Evolutionary conservation across 495 filamentous ascomycete genomes (phyloP).

Genomic region (Tuber magnatum): DNA sequence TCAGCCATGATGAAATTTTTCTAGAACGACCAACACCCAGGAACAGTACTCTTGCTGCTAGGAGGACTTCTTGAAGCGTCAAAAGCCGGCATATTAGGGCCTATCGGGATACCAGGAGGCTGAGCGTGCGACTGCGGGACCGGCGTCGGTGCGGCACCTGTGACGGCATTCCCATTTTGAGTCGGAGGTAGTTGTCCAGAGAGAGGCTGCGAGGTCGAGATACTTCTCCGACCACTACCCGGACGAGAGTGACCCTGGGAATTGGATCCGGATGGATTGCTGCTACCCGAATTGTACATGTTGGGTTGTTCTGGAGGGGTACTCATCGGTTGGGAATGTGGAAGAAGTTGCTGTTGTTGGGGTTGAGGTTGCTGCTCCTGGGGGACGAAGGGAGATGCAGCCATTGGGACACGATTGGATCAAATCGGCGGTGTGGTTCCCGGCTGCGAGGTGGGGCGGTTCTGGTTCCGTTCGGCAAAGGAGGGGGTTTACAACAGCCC

Average conservation of each 20-base stretch:
- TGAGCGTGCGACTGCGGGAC: conserved; percentile 35
- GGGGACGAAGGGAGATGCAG: conserved; percentile 33
- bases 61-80: conserved; percentile 40
- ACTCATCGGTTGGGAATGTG: conserved; percentile 27
- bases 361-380: conserved; percentile 26
- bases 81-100: conserved; percentile 37
- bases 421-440: conserved; percentile 1
- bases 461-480: neutral
- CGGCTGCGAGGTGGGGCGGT: neutral
- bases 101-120: conserved; percentile 37
- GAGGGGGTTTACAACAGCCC: neutral
- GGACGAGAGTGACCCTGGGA: conserved; percentile 36
- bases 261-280: conserved; percentile 30
- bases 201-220: conserved; percentile 36
- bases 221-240: conserved; percentile 31
- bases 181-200: conserved; percentile 30
- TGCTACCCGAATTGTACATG: conserved; percentile 28
- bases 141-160: conserved; percentile 27
- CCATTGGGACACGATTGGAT: conserved; percentile 29
- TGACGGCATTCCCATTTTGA: conserved; percentile 28
- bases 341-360: conserved; percentile 25
- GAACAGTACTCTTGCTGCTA: conserved; percentile 39
- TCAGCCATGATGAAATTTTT: conserved; percentile 15
- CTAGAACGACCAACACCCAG: conserved; percentile 5
- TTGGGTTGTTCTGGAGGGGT: conserved; percentile 32